Conservation (phyloP, 1,284 basidiomycete genomes). For the Exobasidium rhododendri region DNA sequence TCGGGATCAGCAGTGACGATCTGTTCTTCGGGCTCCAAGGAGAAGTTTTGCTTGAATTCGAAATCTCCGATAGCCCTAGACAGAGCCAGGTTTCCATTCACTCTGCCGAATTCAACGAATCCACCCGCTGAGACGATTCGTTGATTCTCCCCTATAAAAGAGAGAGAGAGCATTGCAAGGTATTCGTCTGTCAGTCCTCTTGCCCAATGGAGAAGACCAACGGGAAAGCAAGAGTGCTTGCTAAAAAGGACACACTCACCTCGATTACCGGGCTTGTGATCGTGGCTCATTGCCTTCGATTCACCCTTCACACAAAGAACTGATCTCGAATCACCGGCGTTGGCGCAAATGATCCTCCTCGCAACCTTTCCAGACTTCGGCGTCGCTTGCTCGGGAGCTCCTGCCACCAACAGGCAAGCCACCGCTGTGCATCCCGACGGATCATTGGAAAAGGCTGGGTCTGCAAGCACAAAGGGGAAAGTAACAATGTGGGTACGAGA, state of each 20-base stretch:
- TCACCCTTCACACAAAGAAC: conserved; percentile 83
- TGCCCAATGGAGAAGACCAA: not conserved
- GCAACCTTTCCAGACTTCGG: conserved; percentile 21
- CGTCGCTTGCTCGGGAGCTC: conserved; percentile 14
- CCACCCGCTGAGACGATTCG: conserved; percentile 92
- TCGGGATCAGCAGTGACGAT: conserved; percentile 96
- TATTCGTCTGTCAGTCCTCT: no score
- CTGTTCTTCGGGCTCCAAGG: conserved; percentile 79
- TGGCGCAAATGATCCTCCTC: conserved; percentile 62
- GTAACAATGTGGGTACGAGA: not conserved
- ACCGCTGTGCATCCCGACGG: conserved; percentile 97
- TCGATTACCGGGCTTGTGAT: conserved; percentile 91
- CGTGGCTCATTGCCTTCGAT: conserved; percentile 82
- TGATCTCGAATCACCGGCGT: conserved; percentile 92
- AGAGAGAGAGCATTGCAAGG: no score
- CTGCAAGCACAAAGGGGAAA: conserved; percentile 61
- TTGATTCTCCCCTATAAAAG: conserved; percentile 68
- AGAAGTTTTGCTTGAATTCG: conserved; percentile 93
- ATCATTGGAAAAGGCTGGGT: conserved; percentile 80
- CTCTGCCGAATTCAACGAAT: conserved; percentile 93
- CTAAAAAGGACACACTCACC: conserved; percentile 59
- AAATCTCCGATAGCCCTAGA: conserved; percentile 96
- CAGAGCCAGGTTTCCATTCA: conserved; percentile 94
- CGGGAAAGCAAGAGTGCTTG: not conserved
- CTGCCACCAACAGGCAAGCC: conserved; percentile 61